Percentiles rank a stretch among this genome's conserved stretches.
These are phyloP conservation scores for Spergularia marina DNA, from an alignment of 148 eudicot genomes.

Conservation along the genomic window DNA sequence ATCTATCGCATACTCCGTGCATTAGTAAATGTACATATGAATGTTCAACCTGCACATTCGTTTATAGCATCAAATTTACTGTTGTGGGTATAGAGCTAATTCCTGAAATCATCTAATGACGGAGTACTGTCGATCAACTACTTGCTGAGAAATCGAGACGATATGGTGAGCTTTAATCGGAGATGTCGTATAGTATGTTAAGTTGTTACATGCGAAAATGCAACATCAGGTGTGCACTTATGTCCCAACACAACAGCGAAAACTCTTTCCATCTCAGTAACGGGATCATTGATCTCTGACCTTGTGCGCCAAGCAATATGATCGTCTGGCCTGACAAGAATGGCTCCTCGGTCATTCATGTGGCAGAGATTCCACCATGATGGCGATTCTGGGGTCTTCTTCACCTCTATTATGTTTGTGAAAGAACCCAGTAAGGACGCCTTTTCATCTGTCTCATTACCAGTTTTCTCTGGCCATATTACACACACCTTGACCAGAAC, in stretches of 20 bases:
- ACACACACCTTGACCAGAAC: conserved; percentile 64
- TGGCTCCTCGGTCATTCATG: conserved; percentile 81
- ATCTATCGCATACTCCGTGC: too few relatives aligned
- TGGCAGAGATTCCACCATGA: conserved; percentile 94
- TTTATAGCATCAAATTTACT: too few relatives aligned
- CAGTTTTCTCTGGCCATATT: conserved; percentile 55
- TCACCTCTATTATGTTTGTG: conserved; percentile 53
- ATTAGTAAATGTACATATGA: too few relatives aligned
- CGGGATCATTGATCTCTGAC: conserved; percentile 40
- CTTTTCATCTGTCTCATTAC: conserved; percentile 13
- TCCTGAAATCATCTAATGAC: too few relatives aligned
- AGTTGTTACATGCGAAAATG: too few relatives aligned
- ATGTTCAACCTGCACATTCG: too few relatives aligned
- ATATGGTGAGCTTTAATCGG: too few relatives aligned
- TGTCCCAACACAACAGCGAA: conserved; percentile 46
- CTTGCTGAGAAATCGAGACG: too few relatives aligned
- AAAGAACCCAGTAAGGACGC: conserved; percentile 33
- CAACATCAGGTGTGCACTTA: background rate
- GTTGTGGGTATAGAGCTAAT: too few relatives aligned
- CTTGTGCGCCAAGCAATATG: conserved; percentile 86
- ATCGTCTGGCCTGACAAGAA: conserved; percentile 87
- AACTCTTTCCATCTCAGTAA: conserved; percentile 51
- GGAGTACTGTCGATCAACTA: too few relatives aligned
- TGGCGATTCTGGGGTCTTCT: conserved; percentile 27
- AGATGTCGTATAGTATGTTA: too few relatives aligned